Base-by-base conservation (phyloP, 1,139 yeast species). In the Debaryomyces fabryi region DNA sequence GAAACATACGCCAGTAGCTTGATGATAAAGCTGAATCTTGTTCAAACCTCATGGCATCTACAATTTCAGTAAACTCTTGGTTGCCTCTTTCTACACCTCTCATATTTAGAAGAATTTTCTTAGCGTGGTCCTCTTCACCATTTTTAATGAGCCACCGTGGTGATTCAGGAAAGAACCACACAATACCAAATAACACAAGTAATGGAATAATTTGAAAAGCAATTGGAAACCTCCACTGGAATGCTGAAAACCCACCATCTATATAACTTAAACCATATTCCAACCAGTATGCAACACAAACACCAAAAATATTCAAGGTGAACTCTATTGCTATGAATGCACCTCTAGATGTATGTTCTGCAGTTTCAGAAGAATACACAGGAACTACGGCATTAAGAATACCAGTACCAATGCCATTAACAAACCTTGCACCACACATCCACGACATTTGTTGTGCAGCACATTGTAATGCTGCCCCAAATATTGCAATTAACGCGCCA, bases 151-250 rank as follows among this genome's bases (percentile, higher is more conserved):
- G 59, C 76, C 77, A 74, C 49, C 79, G 64, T 7, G 81, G 80
- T 4, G 79, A 72, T 57, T 77, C 81, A 2, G 82, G 82, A n/a
- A 68, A 56, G 37, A 62, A 49, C 42, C 64, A 59, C 9, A 40
- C 43, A 36, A 65, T 57, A 3, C 60, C 52, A 24, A 39, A 37
- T 23, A 58, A 57, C 16, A 58, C 43, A 27, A 65, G 39, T 10
- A 68, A 60, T 27, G 68, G 67, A 16, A 68, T 52, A 46, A 69
- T 60, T 41, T 60, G 64, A 54, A 70, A 69, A 3, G 70, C 74
- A 23, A 67, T 57, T 32, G 64, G 66, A 38, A 63, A 54, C 57
- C 68, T 53, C 74, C 72, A 55, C 49, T 61, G 51, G 27, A 60
- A 52, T 7, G 62, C 56, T 5, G 54, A 47, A 36, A 47, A 47